These are phyloP conservation scores for Populus alba DNA, from an alignment of 345 rosid species.

Conservation along the genomic window DNA sequence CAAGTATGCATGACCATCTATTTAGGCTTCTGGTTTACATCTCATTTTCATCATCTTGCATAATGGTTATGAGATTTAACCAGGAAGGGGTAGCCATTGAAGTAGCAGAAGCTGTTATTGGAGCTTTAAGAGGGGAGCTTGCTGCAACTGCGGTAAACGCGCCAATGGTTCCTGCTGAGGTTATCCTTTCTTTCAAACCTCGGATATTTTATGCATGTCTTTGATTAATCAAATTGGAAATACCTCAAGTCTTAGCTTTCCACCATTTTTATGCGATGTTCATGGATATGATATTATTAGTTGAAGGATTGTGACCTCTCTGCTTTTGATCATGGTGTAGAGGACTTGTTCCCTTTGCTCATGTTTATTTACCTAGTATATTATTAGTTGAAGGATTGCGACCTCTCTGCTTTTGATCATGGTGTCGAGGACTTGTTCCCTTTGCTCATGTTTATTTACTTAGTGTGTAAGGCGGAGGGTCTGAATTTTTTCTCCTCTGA, in stretches of 20 bases:
- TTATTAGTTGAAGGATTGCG: background rate
- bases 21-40: background rate
- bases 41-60: background rate
- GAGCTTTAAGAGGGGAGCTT: constrained; percentile 27
- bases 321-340: background rate
- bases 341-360: background rate
- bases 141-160: constrained; percentile 28
- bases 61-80: background rate
- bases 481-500: background rate
- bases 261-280: background rate
- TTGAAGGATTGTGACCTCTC: background rate
- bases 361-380: background rate
- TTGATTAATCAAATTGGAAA: background rate
- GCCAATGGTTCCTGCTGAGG: constrained; percentile 29
- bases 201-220: background rate
- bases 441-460: background rate
- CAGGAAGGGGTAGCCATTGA: constrained; percentile 26
- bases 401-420: background rate
- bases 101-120: constrained; percentile 20
- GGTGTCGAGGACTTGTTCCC: background rate
- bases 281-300: background rate
- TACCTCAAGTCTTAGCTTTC: background rate
- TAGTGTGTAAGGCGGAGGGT: background rate
- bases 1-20: constrained; percentile 10
- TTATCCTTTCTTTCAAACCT: background rate